A percentile compares a stretch with the other conserved stretches of the same genome.
phyloP scores from a whole-genome alignment of 768 basidiomycete genomes.

The Boletellus ananiceps region DNA sequence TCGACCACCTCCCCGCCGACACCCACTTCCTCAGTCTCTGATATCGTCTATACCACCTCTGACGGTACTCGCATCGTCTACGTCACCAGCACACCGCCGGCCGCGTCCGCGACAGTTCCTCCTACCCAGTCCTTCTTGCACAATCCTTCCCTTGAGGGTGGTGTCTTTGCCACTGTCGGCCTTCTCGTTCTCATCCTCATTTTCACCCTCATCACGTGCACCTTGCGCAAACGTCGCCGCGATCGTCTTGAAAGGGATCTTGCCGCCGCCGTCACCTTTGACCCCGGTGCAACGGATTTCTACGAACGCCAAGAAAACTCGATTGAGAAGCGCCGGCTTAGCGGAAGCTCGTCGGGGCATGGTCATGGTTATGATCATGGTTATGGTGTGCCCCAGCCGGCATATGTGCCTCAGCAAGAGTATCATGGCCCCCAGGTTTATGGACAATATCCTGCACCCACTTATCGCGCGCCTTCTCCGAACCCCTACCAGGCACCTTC shows the following conservation, averaged over 20 bases:
- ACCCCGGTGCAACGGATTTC: slow-evolving; percentile 33
- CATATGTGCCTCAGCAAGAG: slow-evolving; percentile 19
- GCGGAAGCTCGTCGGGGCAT: slow-evolving; percentile 25
- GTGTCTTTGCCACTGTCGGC: slow-evolving; percentile 52
- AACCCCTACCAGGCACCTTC: slow-evolving; percentile 12
- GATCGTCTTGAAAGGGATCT: slow-evolving; percentile 32
- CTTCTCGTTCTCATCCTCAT: slow-evolving; percentile 45
- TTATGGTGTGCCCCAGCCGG: slow-evolving; percentile 11
- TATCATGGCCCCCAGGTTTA: slow-evolving; percentile 19
- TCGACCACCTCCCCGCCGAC: slow-evolving; percentile 12
- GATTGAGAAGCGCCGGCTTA: slow-evolving; percentile 21
- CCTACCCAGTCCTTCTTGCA: slow-evolving; percentile 47
- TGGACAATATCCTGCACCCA: slow-evolving; percentile 17
- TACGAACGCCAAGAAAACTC: slow-evolving; percentile 23
- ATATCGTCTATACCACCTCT: slow-evolving; percentile 18
- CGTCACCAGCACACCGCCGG: slow-evolving; percentile 29
- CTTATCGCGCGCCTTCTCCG: slow-evolving; percentile 7
- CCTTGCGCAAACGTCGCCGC: slow-evolving; percentile 46
- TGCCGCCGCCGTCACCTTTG: slow-evolving; percentile 50
- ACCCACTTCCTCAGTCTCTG: slow-evolving; percentile 10
- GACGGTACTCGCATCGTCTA: slow-evolving; percentile 26
- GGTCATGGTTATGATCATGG: slow-evolving; percentile 20
- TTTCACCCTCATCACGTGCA: slow-evolving; percentile 41
- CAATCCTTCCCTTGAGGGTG: slow-evolving; percentile 60
- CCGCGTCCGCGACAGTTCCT: slow-evolving; percentile 21